A percentile compares a stretch with the other conserved stretches of the same genome.
Evolutionary conservation across 2,329 filamentous ascomycete genomes (phyloP).

Genomic region (Cladosporium sp.): DNA sequence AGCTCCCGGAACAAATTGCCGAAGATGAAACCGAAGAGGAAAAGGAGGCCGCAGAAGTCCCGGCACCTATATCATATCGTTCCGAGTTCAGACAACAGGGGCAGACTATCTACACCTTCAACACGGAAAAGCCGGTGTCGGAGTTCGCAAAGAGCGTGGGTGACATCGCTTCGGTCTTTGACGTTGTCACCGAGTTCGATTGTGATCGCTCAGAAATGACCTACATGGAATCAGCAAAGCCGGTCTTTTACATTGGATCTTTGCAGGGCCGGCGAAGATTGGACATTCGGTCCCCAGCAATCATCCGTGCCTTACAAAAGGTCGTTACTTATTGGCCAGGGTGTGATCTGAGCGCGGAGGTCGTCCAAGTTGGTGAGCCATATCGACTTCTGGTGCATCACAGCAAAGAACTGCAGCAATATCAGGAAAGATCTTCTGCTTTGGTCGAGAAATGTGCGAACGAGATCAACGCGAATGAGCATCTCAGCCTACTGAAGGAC

Average conservation of each 20-base stretch:
- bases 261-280: not conserved
- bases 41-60: no score
- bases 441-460: not conserved
- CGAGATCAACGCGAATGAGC: not conserved
- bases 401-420: not conserved
- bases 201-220: no score
- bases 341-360: not conserved
- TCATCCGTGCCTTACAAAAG: not conserved
- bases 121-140: no score
- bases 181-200: no score
- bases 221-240: no score
- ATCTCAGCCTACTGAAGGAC: not conserved
- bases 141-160: no score
- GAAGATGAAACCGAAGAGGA: no score
- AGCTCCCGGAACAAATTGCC: no score
- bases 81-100: no score
- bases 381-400: not conserved
- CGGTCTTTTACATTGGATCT: not conserved
- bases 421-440: not conserved
- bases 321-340: slow-evolving; percentile 1
- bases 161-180: no score
- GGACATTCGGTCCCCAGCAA: not conserved
- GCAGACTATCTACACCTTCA: no score
- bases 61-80: no score
- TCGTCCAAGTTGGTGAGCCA: not conserved